Evolutionary conservation across 805 yeast genomes (phyloP), one percentile per base, ranked within the genome.

Genomic region (Zygosaccharomyces lentus): DNA sequence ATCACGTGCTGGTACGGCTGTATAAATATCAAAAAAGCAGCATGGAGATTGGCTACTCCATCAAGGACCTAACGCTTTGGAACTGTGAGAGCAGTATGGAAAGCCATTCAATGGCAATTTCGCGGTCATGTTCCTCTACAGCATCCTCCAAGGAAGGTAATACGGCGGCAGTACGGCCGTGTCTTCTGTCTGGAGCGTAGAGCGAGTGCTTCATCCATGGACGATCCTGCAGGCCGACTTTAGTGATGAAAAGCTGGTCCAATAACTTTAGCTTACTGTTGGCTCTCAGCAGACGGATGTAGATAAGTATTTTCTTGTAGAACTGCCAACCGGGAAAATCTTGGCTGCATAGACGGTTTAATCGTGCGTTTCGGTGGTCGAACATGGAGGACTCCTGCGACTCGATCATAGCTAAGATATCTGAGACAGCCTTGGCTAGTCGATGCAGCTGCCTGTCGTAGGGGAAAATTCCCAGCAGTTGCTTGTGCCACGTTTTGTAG

Each of bases 261-360:
- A 82, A 64, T 45, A 74, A 70, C n/a, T 74, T 69, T 24, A 81
- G 58, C 54, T 76, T 78, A 43, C 69, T 67, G 52, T 82, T 82
- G 5, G 77, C 66, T 24, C 76, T 61, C 46, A 82, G 76, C 46
- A 83, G 69, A 45, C 75, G 74, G 12, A 83, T 74, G 41, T 80
- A 82, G 4, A 81, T 70, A 41, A 68, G 73, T 30, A 86, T 58
- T 62, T 87, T 87, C 52, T 72, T 75, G 52, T 71, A 74, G 43
- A 75, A 67, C 51, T 75, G 71, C 68, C 82, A 87, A 89, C 96
- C 84, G 1, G 96, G 89, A 55, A 77, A 84, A 55, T 87, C 97
- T 35, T 73, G 67, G 1, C 72, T 64, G 45, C 81, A 76, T 27
- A 75, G 71, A 1, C 67, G 64, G 51, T 78, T 80, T 23, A 87